phyloP scores from a whole-genome alignment of 2,329 filamentous ascomycete genomes.

The Colletotrichum tabaci region DNA sequence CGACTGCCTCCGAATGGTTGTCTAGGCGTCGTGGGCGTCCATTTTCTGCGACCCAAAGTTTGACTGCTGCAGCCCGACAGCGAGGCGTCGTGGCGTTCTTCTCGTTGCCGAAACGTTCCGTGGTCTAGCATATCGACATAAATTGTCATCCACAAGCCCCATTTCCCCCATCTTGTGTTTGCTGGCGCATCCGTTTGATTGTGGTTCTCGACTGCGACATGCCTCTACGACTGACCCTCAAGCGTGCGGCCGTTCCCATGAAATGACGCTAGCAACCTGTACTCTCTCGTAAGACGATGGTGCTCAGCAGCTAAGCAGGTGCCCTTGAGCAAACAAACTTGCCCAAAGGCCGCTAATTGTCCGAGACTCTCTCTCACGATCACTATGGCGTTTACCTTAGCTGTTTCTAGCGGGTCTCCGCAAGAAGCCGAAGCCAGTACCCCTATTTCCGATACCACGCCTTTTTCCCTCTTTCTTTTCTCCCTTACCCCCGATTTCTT shows the following conservation, averaged over 20 bases:
- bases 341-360: too few relatives aligned
- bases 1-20: slow-evolving; percentile 16
- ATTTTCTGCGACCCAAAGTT: slow-evolving; percentile 7
- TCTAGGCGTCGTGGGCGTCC: slow-evolving; percentile 14
- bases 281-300: slow-evolving; percentile 38
- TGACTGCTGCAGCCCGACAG: slow-evolving; percentile 13
- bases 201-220: slow-evolving; percentile 16
- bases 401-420: slow-evolving; percentile 1
- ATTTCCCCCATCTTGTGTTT: not conserved
- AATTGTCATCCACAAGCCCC: not conserved
- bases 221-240: slow-evolving; percentile 14
- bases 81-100: not conserved
- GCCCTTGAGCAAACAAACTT: not conserved
- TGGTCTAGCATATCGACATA: not conserved
- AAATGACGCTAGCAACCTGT: slow-evolving; percentile 26
- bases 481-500: slow-evolving; percentile 22
- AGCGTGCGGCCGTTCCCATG: slow-evolving; percentile 25
- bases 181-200: slow-evolving; percentile 5
- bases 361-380: not conserved
- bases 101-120: slow-evolving; percentile 1
- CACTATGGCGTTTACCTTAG: slow-evolving; percentile 12
- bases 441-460: slow-evolving; percentile 25
- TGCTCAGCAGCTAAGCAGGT: slow-evolving; percentile 25
- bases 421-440: not conserved
- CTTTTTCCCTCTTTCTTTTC: not conserved